Conservation (phyloP, 2,329 filamentous ascomycete species). For the Pseudophaeomoniella oleicola region DNA sequence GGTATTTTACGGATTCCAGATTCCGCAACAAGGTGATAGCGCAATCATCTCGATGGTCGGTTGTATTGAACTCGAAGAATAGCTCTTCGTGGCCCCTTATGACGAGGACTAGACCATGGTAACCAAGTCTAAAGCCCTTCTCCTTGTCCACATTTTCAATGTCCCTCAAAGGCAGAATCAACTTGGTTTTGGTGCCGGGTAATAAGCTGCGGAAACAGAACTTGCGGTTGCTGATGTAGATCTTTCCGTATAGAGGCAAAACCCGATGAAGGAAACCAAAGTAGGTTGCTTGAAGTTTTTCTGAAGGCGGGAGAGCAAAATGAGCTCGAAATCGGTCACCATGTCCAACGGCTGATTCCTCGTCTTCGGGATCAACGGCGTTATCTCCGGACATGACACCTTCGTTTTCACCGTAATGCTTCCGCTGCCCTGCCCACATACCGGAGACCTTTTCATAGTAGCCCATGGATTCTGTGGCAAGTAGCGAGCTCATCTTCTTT, state of each 20-base stretch:
- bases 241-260: conserved; percentile 84
- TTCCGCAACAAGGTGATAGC: conserved; percentile 64
- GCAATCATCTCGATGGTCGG: conserved; percentile 76
- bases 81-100: conserved; percentile 90
- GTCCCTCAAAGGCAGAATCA: conserved; percentile 80
- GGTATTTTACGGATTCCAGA: conserved; percentile 56
- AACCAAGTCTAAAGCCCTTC: conserved; percentile 84
- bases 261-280: conserved; percentile 87
- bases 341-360: conserved; percentile 37
- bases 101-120: conserved; percentile 79
- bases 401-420: conserved; percentile 70
- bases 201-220: conserved; percentile 90
- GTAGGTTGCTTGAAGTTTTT: conserved; percentile 76
- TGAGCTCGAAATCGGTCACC: conserved; percentile 67
- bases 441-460: conserved; percentile 95
- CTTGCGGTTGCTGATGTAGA: conserved; percentile 76
- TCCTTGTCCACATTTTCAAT: conserved; percentile 91
- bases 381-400: conserved; percentile 52
- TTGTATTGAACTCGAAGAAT: conserved; percentile 80
- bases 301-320: conserved; percentile 73
- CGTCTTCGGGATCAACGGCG: conserved; percentile 39
- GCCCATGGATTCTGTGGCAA: conserved; percentile 86
- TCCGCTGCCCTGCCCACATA: conserved; percentile 86
- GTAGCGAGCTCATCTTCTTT: conserved; percentile 63
- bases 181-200: conserved; percentile 77